Base-by-base conservation (phyloP, 306 rosid genomes). In the Boehmeria nivea region DNA sequence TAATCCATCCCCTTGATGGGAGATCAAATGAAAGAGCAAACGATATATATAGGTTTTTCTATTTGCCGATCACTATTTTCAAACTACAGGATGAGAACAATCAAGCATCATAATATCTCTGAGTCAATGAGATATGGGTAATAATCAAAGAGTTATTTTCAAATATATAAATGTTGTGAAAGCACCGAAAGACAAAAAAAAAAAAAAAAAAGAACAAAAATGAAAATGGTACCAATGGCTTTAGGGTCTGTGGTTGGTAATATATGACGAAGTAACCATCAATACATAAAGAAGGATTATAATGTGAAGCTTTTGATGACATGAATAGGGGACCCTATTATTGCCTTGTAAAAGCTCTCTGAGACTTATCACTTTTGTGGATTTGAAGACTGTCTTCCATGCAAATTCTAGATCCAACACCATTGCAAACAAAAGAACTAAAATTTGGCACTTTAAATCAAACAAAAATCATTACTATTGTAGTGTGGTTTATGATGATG, bases 251-350 rank as follows among this genome's bases (percentile, higher is more conserved):
- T 75, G 95, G 95, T 73, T 86, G 72, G 80, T 65, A 74, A 77
- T 70, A 70, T 61, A 38, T 51, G 75, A 69, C 59, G 78, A 77
- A 16, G 83, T 77, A 65, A 72, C 75, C 83, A 75, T 79, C 80
- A 82, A 71, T 55, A 63, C 79, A 50, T 64, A 78, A 77, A 72
- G 78, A 65, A n/a, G 62, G 70, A 62, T 67, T 66, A 53, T 60
- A 64, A 45, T 72, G 75, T 67, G 85, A 44, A 76, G 73, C 88
- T 82, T 82, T 78, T 74, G 66, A 62, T 57, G 67, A 60, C 57
- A 62, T 43, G 56, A 65, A 81, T 61, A 70, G 96, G 87, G 94
- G 95, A 79, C 89, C 93, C n/a, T n/a, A n/a, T 76, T 31, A 31
- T 62, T 38, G n/a, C 63, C 48, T 21, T 61, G 72, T 65, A 72